Evolutionary conservation across 2,329 filamentous ascomycete species (phyloP), one percentile per base, ranked within the genome.

Genomic region (Allantophomopsis cytisporea): DNA sequence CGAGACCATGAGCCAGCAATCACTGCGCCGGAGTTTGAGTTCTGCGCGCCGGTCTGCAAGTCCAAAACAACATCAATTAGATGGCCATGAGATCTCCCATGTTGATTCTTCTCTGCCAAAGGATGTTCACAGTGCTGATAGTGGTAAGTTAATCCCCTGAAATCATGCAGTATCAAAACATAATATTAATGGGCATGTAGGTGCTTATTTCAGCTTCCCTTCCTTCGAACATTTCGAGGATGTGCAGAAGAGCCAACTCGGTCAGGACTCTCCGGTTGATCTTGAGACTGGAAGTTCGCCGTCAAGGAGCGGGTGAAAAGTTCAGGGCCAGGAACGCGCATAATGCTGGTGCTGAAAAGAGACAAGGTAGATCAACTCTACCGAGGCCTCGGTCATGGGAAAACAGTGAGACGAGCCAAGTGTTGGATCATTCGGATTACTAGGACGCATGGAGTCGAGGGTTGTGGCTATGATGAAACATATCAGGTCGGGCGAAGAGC

Each of bases 181-280:
- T 4, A 28, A 28, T 14, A 34, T 13, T 14, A 14, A 28, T 16
- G 7, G 14, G 13, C 38, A 21, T n/a, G 47, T 61, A 50, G 69
- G 64, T 41, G 71, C 73, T 45, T 84, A 84, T 58, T 77, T 81
- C 53, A 83, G 79, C 62, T 84, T 84, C 54, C 80, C 80, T 13
- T 80, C 72, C 55, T 83, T 83, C 56, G 80, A 84, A 51, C 69
- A 75, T 43, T 83, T 68, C 47, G 61, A 77, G 65, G 70, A 72
- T 33, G 62, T 62, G 15, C 64, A 63, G 41, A 59, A 63, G 45
- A 59, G 60, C 36, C 54, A 58, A 28, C 46, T 21, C 20, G 8
- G 20, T 28, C 23, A 28, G 23, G 23, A 28, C 11, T 28, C 23
- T 8, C 23, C 7, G 11, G 23, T 28, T 28, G 23, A 28, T 28